Base-by-base conservation (phyloP, 345 rosid genomes). In the Citropsis articulata region DNA sequence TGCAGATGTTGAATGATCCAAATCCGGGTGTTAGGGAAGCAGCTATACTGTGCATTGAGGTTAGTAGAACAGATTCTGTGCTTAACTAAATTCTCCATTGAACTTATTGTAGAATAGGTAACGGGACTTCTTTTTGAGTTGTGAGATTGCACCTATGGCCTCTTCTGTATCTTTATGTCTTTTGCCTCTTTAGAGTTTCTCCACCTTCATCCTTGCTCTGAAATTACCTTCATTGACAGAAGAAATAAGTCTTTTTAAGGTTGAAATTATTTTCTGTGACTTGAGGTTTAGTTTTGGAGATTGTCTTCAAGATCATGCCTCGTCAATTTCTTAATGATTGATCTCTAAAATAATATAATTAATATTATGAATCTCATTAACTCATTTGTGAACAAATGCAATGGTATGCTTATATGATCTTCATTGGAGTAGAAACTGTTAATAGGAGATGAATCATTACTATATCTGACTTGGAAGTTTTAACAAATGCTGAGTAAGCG, bases 21-120 rank as follows among this genome's bases (percentile, higher is more conserved):
- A 96, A 96, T 87, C 93, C 84, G 48, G 86, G 91, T 71, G 99
- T 96, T 74, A 90, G 98, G 76, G 98, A 94, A 87, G 95, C 98
- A 74, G 95, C 98, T 77, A 87, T 94, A 81, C 82, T 85, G 74
- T 96, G 99, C 90, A 91, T 94, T 64, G 98, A 94, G 99, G 99
- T 92, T 57, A 73, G 81, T 79, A 61, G 18, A 42, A 74, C 22
- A 16, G 68, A 33, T 56, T 18, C 33, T 65, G 25, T 67, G 16
- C 42, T 83, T 16, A 31, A 73, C 55, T 27, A 36, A 33, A 9
- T 63, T 19, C 75, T 69, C 48, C 7, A 30, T 28, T 56, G 50
- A 75, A 28, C 35, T 80, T 36, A 27, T 50, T 75, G 21, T 72
- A 16, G 27, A 27, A 40, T 36, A 64, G 63, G 73, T 28, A n/a